phyloP scores from a whole-genome alignment of 2,329 filamentous ascomycete genomes.

The Geosmithia flava region DNA sequence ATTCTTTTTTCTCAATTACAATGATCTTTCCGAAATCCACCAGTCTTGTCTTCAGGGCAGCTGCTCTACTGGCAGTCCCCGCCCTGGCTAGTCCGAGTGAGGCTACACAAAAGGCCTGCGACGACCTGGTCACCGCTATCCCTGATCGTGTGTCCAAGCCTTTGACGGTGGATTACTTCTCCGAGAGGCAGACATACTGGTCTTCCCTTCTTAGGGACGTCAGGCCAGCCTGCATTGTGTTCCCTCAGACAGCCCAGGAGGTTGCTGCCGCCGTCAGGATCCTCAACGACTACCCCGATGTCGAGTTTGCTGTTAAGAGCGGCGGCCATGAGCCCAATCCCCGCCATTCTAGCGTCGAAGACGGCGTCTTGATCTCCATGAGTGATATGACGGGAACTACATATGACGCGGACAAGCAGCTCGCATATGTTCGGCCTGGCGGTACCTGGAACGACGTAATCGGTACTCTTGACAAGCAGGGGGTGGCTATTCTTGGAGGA shows the following conservation, averaged over 20 bases:
- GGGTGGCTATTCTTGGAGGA: constrained; percentile 19
- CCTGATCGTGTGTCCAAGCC: not conserved
- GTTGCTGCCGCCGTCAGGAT: constrained; percentile 17
- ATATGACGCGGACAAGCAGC: constrained; percentile 16
- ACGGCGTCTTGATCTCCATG: constrained; percentile 22
- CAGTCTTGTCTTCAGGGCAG: not conserved
- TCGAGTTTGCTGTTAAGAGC: constrained; percentile 21
- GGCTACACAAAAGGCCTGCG: constrained; percentile 4
- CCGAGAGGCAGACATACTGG: constrained; percentile 15
- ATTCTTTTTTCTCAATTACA: no score
- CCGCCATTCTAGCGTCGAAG: constrained; percentile 17
- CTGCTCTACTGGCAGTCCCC: not conserved
- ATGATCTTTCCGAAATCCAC: no score
- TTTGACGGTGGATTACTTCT: not conserved
- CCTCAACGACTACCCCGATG: constrained; percentile 15
- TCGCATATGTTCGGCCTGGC: constrained; percentile 23
- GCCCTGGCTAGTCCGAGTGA: not conserved
- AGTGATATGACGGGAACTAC: constrained; percentile 18
- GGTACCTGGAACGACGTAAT: constrained; percentile 26
- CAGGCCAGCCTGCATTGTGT: constrained; percentile 20
- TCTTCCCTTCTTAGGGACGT: constrained; percentile 15
- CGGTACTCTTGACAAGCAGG: constrained; percentile 15
- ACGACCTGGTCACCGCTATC: constrained; percentile 1
- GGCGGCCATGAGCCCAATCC: constrained; percentile 25
- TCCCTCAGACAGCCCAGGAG: constrained; percentile 17